These are phyloP conservation scores for Cyberlindnera americana DNA, from an alignment of 805 yeast species.

Conservation along the genomic window DNA sequence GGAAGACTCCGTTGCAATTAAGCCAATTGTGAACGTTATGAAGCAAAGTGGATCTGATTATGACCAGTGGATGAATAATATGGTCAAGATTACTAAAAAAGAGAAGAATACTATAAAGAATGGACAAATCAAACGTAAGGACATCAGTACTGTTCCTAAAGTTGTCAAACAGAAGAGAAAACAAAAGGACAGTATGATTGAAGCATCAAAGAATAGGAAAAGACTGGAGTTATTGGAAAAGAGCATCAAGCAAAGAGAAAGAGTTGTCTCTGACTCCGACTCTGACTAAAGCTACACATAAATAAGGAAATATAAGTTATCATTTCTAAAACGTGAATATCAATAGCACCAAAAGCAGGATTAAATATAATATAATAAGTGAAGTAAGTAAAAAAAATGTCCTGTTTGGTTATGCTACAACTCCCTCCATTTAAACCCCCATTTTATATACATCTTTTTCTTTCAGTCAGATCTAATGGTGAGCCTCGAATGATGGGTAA, in stretches of 20 bases:
- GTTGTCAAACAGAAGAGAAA: conserved; percentile 60
- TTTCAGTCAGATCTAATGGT: no score
- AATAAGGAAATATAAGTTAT: conserved; percentile 7
- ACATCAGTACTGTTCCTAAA: conserved; percentile 82
- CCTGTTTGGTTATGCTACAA: no score
- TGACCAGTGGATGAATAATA: conserved; percentile 76
- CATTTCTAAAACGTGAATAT: conserved; percentile 12
- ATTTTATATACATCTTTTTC: no score
- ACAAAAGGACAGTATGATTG: conserved; percentile 66
- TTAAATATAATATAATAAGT: no score
- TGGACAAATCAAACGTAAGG: conserved; percentile 58
- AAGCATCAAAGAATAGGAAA: conserved; percentile 64
- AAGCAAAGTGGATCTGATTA: conserved; percentile 79
- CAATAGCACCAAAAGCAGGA: conserved; percentile 6
- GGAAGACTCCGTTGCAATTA: conserved; percentile 72
- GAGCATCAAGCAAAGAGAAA: conserved; percentile 6
- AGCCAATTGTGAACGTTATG: conserved; percentile 91
- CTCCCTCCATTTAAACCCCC: no score
- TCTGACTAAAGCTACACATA: no score
- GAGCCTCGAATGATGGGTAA: conserved; percentile 60
- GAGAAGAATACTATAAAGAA: conserved; percentile 60
- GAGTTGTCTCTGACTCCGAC: conserved; percentile 9
- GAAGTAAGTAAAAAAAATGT: no score
- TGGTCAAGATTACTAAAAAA: conserved; percentile 59
- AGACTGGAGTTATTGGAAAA: conserved; percentile 7